Conservation (phyloP, 257 asterid genomes). For the Anisodus acutangulus region DNA sequence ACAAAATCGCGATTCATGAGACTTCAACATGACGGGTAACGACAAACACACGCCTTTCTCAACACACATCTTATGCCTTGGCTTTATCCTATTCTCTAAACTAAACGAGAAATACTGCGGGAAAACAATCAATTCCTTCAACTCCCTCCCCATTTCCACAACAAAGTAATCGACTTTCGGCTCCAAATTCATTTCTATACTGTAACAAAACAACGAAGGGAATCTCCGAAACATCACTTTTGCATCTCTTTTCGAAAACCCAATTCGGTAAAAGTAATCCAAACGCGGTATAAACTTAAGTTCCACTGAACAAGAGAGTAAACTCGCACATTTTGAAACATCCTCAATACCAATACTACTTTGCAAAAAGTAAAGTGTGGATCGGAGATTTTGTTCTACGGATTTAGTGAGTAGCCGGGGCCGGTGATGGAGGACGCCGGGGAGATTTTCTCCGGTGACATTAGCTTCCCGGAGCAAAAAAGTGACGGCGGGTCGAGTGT, state of each 20-base stretch:
- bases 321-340: conserved; percentile 60
- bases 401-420: conserved; percentile 73
- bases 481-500: conserved; percentile 63
- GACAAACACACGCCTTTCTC: conserved; percentile 79
- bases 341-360: conserved; percentile 73
- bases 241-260: conserved; percentile 63
- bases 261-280: conserved; percentile 73
- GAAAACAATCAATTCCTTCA: conserved; percentile 73
- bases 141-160: conserved; percentile 89
- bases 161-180: conserved; percentile 81
- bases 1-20: conserved; percentile 52
- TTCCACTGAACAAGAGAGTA: conserved; percentile 81
- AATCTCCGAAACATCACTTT: conserved; percentile 69
- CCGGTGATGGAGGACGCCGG: conserved; percentile 78
- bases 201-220: conserved; percentile 86
- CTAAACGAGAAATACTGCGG: conserved; percentile 97
- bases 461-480: conserved; percentile 86
- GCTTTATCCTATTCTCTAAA: conserved; percentile 82
- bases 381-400: conserved; percentile 70
- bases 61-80: conserved; percentile 75
- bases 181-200: conserved; percentile 76
- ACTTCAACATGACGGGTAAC: conserved; percentile 81
- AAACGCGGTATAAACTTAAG: conserved; percentile 74
- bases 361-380: conserved; percentile 82
- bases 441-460: conserved; percentile 58